Evolutionary conservation across 257 asterid species (phyloP), one percentile per base, ranked within the genome.

Genomic region (Gynochthodes officinalis): DNA sequence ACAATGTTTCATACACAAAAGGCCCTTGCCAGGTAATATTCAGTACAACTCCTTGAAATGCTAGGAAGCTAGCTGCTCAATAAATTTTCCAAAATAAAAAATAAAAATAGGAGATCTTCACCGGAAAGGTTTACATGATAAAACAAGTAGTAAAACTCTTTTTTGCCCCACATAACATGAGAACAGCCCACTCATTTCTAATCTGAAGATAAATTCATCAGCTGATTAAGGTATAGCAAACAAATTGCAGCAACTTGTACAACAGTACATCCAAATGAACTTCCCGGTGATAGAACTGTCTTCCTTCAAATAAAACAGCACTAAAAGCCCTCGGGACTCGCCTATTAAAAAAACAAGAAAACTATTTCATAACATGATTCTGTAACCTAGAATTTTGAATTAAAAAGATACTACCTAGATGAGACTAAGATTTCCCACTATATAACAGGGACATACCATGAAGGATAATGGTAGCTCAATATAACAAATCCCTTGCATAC

Each of bases 401-500:
- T 10, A 48, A 65, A 66, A 54, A 19, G 40, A 58, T 44, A 48
- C 25, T 46, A 11, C 37, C 66, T 46, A 13, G 46, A 57, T 35
- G 65, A 64, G 78, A 59, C 74, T 73, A 67, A 40, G 55, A 48
- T 33, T 48, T 35, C 49, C 37, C 44, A 58, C 62, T 72, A 59
- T 63, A 52, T 69, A 75, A 72, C 68, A 65, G 42, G 69, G 78
- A 81, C 88, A 77, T 84, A 81, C 84, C 85, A 75, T 81, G 75
- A 81, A 73, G 70, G 77, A 75, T 30, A 75, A 75, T 60, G 79
- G 78, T 77, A 61, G 77, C 76, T 69, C 73, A 49, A 67, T 74
- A 77, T 75, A 77, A 75, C 69, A 73, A 61, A 78, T 66, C 79
- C 76, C 74, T 70, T 62, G 87, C 69, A 73, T 69, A 62, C 69